These are phyloP conservation scores for Xylariomycetidae sp. DNA, from an alignment of 2,329 filamentous ascomycete species.

Conservation along the genomic window DNA sequence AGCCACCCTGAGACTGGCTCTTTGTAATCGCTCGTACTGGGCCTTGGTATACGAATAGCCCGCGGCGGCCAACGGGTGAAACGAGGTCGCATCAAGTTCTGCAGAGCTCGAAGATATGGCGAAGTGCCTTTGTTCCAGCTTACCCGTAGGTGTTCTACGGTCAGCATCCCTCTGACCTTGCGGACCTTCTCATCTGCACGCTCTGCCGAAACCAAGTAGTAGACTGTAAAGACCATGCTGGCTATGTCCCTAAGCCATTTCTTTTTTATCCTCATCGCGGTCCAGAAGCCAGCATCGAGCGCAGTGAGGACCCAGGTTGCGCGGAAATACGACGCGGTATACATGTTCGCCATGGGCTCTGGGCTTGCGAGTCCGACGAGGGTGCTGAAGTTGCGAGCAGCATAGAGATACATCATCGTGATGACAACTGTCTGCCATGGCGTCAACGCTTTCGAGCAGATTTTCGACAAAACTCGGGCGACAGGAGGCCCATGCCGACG, in stretches of 20 bases:
- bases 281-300: constrained; percentile 96
- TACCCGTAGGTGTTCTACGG: constrained; percentile 83
- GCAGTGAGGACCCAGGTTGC: constrained; percentile 96
- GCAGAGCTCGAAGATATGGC: constrained; percentile 72
- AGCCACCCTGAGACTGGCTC: constrained; percentile 84
- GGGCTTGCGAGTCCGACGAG: constrained; percentile 86
- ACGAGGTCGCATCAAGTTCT: constrained; percentile 67
- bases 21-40: constrained; percentile 70
- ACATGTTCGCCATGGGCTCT: constrained; percentile 90
- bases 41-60: constrained; percentile 77
- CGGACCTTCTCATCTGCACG: constrained; percentile 94
- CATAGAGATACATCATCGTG: constrained; percentile 86
- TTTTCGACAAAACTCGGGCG: constrained; percentile 62
- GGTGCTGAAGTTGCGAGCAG: constrained; percentile 88
- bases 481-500: constrained; percentile 82
- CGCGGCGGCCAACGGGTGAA: constrained; percentile 77
- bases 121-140: constrained; percentile 94
- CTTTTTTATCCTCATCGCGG: constrained; percentile 80
- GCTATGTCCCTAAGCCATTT: constrained; percentile 79
- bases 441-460: constrained; percentile 66
- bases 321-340: constrained; percentile 85
- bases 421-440: constrained; percentile 85
- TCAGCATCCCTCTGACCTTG: constrained; percentile 79
- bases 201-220: constrained; percentile 89
- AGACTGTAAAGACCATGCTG: constrained; percentile 77